A percentile compares a stretch with the other conserved stretches of the same genome.
phyloP scores from a whole-genome alignment of 2,329 filamentous ascomycete genomes.

The Diplodia corticola region DNA sequence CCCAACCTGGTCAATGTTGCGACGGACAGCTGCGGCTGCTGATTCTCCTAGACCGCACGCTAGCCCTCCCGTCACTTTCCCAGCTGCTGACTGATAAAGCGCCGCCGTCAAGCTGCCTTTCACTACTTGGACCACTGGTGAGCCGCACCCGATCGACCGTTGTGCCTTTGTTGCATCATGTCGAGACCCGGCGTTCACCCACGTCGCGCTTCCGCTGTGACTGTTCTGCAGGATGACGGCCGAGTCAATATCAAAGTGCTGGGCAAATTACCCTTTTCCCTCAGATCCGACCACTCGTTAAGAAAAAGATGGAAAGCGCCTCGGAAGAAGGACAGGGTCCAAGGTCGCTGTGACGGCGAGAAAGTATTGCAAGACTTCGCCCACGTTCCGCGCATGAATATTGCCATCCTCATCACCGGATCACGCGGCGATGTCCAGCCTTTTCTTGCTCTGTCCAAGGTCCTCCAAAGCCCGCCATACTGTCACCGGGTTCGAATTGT shows the following conservation, averaged over 20 bases:
- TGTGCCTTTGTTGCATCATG: not conserved
- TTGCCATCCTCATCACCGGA: slow-evolving; percentile 83
- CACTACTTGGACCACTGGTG: not conserved
- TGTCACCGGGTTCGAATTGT: slow-evolving; percentile 76
- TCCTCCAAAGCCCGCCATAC: slow-evolving; percentile 64
- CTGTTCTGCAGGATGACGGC: not conserved
- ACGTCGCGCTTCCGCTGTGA: not conserved
- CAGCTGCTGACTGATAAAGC: not conserved
- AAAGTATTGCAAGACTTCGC: not conserved
- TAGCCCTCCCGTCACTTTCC: not conserved
- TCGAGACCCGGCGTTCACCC: not conserved
- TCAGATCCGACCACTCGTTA: not conserved
- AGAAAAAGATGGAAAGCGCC: not conserved
- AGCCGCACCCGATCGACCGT: not conserved
- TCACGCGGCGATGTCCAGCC: slow-evolving; percentile 79
- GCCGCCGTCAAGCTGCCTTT: not conserved
- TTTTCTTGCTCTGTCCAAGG: slow-evolving; percentile 72
- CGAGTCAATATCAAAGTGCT: slow-evolving; percentile 3
- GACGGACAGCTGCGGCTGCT: not conserved
- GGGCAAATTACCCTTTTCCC: not conserved
- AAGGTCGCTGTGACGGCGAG: not conserved
- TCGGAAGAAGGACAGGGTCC: not conserved
- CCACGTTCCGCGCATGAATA: slow-evolving; percentile 56
- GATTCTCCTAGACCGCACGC: not conserved
- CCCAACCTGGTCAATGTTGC: not conserved